phyloP scores from a whole-genome alignment of 1,139 yeast species.

The Suhomyces ambrosiae region DNA sequence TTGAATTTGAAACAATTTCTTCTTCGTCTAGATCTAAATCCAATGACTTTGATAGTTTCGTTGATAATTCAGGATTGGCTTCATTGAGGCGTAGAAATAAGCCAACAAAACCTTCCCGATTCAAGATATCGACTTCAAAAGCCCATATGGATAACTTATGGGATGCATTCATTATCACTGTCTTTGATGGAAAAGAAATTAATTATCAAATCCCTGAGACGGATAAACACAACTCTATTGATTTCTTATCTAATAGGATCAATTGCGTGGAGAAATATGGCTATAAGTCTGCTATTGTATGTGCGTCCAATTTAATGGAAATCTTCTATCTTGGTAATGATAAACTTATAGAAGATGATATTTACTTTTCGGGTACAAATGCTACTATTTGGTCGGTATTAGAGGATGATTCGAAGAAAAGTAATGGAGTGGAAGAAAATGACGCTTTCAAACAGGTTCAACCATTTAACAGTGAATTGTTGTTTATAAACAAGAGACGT shows the following conservation, averaged over 20 bases:
- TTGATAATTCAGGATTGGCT: slow-evolving; percentile 25
- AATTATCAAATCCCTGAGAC: slow-evolving; percentile 61
- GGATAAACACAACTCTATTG: slow-evolving; percentile 1
- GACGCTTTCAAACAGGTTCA: slow-evolving; percentile 21
- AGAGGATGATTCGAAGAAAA: slow-evolving; percentile 37
- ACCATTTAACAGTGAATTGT: slow-evolving; percentile 36
- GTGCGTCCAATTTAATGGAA: slow-evolving; percentile 71
- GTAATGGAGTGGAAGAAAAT: slow-evolving; percentile 3
- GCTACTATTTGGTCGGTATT: slow-evolving; percentile 29
- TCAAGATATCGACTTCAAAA: slow-evolving; percentile 4
- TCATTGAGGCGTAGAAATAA: slow-evolving; percentile 23
- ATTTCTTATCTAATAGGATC: slow-evolving; percentile 43
- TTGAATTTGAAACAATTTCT: slow-evolving; percentile 10
- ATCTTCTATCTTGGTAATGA: slow-evolving; percentile 72
- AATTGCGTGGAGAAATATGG: slow-evolving; percentile 62
- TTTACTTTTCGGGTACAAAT: slow-evolving; percentile 40
- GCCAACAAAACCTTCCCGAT: neutral
- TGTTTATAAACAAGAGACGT: slow-evolving; percentile 54
- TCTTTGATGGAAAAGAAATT: slow-evolving; percentile 61
- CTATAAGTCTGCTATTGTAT: slow-evolving; percentile 72
- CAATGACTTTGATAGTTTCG: slow-evolving; percentile 17
- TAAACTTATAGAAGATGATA: slow-evolving; percentile 44
- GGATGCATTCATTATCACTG: slow-evolving; percentile 79
- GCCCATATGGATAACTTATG: slow-evolving; percentile 43
- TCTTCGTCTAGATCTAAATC: slow-evolving; percentile 9